A percentile compares a stretch with the other conserved stretches of the same genome.
These are phyloP conservation scores for Protoeuglena noctilucae DNA, from an alignment of 139 green algal species.

Conservation along the genomic window DNA sequence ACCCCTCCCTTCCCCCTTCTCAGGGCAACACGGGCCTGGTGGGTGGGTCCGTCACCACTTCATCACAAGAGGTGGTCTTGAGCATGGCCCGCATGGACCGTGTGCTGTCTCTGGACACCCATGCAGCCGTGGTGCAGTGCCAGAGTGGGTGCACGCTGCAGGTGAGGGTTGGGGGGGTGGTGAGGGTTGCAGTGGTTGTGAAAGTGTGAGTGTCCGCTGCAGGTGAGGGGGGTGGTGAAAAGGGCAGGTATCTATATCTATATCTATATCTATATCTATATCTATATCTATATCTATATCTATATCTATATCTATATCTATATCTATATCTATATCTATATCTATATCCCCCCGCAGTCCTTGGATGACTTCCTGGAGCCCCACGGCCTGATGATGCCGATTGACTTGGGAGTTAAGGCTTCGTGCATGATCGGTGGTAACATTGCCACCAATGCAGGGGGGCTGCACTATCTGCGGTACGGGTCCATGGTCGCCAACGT, in stretches of 20 bases:
- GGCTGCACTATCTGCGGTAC: conserved; percentile 74
- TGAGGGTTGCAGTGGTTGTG: neutral
- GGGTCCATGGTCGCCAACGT: conserved; percentile 80
- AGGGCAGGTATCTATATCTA: too few species aligned
- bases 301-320: too few species aligned
- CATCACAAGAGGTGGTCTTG: conserved; percentile 81
- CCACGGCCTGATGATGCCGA: conserved; percentile 60
- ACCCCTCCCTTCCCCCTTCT: too few species aligned
- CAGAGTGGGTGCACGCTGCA: neutral
- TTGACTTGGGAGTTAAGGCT: conserved; percentile 90
- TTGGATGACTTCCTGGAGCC: conserved; percentile 43
- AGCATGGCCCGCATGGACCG: conserved; percentile 44
- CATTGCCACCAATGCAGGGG: conserved; percentile 90
- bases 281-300: too few species aligned
- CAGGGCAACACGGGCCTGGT: conserved; percentile 95
- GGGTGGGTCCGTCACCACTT: conserved; percentile 60
- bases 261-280: too few species aligned
- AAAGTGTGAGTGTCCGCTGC: conserved; percentile 17
- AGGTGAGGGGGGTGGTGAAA: conserved; percentile 75
- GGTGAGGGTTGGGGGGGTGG: neutral
- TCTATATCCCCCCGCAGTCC: too few species aligned
- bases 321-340: too few species aligned
- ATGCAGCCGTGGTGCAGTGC: neutral
- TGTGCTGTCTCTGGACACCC: conserved; percentile 37
- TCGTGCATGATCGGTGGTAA: conserved; percentile 94